Base-by-base conservation (phyloP, 805 yeast genomes). In the Torulaspora delbrueckii region DNA sequence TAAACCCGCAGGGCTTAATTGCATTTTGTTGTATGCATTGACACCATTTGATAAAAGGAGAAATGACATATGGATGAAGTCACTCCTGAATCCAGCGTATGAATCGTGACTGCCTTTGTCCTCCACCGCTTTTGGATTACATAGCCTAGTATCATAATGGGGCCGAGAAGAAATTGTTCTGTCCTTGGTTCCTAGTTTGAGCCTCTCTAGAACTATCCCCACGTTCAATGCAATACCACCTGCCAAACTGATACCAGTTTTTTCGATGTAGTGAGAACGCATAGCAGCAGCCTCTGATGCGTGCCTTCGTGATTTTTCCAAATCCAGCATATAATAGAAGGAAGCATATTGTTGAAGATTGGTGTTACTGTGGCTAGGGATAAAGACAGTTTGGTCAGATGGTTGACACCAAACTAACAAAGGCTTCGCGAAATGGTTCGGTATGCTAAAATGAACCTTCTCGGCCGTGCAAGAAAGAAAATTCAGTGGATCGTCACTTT, bases 1-100 rank as follows among this genome's bases (percentile, higher is more conserved):
- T 53, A 91, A 72, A 0, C 82, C 75, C 4, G 70, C 70, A 1
- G 96, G 96, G 2, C 89, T 74, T 42, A 91, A 66, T 60, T 90
- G 95, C 37, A 86, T 74, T 1, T 89, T 73, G 65, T 90, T 91
- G 55, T 81, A 81, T 8, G 79, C 71, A 5, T 54, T 46, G 9
- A 59, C 51, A 4, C 55, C 47, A n/a, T 59, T 59, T 0, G 85
- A 78, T 2, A 68, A 57, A 26, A 85, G 69, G 0, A 78, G 66
- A 31, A 85, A 67, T 0, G 89, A 78, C 72, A 86, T 61, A 59
- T 88, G 96, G 8, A 91, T 72, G 59, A 79, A 90, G 45, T 88
- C 82, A 51, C 95, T 84, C 59, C 98, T 70, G 70, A 81, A 93
- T 0, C 84, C 88, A 9, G 65, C 67, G 61, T 83, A 91, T 0